Conservation (phyloP, 106 monocot genomes). For the Narthecium ossifragum region DNA sequence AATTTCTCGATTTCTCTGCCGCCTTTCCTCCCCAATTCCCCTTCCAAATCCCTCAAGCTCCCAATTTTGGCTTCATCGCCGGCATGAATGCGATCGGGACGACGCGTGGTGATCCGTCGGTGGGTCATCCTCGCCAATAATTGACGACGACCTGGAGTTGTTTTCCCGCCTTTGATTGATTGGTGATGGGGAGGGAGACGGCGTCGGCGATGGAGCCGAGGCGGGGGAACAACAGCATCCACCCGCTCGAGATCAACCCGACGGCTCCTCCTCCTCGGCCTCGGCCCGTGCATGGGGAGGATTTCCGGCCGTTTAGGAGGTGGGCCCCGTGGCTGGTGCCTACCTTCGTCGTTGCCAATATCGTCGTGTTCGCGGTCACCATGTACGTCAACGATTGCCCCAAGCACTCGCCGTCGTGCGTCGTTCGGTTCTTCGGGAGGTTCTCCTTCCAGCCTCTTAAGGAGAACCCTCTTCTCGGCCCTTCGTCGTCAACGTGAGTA, state of each 20-base stretch:
- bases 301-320: constrained; percentile 28
- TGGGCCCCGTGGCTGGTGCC: constrained; percentile 70
- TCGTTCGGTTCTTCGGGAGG: constrained; percentile 47
- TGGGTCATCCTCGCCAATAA: too few relatives aligned
- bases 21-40: too few relatives aligned
- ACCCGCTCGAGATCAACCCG: background rate
- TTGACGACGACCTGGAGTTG: too few relatives aligned
- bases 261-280: background rate
- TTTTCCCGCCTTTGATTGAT: too few relatives aligned
- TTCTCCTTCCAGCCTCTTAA: constrained; percentile 88
- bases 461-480: constrained; percentile 89
- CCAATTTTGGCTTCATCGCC: too few relatives aligned
- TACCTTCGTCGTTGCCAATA: constrained; percentile 34
- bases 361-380: constrained; percentile 41
- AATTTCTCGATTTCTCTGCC: too few relatives aligned
- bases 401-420: constrained; percentile 20
- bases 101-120: too few relatives aligned
- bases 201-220: background rate
- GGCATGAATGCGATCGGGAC: too few relatives aligned
- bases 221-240: background rate
- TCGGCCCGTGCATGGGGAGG: constrained; percentile 6
- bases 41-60: too few relatives aligned
- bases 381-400: constrained; percentile 93
- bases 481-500: constrained; percentile 72
- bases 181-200: background rate